Conservation (phyloP, 192 early-diverging fungal species). For the Coemansia sp. region DNA sequence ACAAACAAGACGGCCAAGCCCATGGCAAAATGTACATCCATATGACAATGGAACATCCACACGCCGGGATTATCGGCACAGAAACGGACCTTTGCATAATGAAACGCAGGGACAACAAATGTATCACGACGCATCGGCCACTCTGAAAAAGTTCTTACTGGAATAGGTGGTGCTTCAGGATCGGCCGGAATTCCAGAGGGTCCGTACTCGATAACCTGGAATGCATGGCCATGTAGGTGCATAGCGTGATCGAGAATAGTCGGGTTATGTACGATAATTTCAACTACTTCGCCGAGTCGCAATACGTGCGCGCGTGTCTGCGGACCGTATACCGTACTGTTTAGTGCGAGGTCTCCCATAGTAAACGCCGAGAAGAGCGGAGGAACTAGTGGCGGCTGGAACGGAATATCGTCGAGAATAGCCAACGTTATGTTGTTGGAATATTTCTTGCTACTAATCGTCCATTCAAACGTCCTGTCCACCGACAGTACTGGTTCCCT, state of each 20-base stretch:
- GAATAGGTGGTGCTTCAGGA: constrained; percentile 61
- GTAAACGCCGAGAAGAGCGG: not conserved
- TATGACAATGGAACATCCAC: constrained; percentile 85
- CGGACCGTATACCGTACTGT: constrained; percentile 55
- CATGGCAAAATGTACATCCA: constrained; percentile 59
- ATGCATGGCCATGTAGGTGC: constrained; percentile 80
- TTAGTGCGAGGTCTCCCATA: not conserved
- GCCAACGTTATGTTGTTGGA: not conserved
- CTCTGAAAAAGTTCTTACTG: constrained; percentile 66
- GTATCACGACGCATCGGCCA: constrained; percentile 66
- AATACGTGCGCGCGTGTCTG: constrained; percentile 51
- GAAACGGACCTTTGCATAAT: constrained; percentile 69
- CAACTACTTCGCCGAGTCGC: constrained; percentile 50
- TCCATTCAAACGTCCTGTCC: not conserved
- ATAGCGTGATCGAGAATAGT: constrained; percentile 75
- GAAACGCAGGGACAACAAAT: constrained; percentile 58
- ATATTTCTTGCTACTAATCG: not conserved
- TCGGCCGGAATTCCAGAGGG: constrained; percentile 16
- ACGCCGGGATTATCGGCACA: constrained; percentile 78
- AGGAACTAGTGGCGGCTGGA: not conserved
- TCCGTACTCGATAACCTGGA: constrained; percentile 71
- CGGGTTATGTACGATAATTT: constrained; percentile 65
- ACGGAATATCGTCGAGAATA: not conserved
- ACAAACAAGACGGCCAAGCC: constrained; percentile 72
- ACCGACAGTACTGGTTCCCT: constrained; percentile 15